A percentile compares a stretch with the other conserved stretches of the same genome.
phyloP scores from a whole-genome alignment of 2,329 filamentous ascomycete genomes.

The Helotiales sp. region DNA sequence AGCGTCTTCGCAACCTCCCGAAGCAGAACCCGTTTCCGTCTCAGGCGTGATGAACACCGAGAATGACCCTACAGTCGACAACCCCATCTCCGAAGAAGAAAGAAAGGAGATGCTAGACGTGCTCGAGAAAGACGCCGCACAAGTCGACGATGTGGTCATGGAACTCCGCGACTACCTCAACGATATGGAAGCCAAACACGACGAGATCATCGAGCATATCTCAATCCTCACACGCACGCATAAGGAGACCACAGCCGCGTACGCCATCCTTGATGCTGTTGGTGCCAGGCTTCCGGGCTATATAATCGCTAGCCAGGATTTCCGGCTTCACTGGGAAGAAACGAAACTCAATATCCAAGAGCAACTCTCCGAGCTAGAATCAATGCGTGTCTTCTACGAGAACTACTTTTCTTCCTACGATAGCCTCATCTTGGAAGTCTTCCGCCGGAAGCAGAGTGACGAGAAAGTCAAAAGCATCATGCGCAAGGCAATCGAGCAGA shows the following conservation, averaged over 20 bases:
- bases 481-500: constrained; percentile 75
- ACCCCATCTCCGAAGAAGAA: constrained; percentile 76
- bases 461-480: constrained; percentile 76
- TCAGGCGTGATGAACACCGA: constrained; percentile 65
- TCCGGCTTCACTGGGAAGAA: constrained; percentile 71
- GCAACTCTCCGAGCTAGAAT: constrained; percentile 77
- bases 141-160: constrained; percentile 68
- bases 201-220: constrained; percentile 66
- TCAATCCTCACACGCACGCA: constrained; percentile 61
- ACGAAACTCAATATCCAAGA: constrained; percentile 72
- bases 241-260: constrained; percentile 63
- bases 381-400: constrained; percentile 82
- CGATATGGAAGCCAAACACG: constrained; percentile 76
- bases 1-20: constrained; percentile 62
- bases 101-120: constrained; percentile 83
- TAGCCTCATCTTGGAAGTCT: constrained; percentile 81
- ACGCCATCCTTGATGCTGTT: constrained; percentile 70
- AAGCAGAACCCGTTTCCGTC: constrained; percentile 60
- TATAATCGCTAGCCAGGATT: constrained; percentile 67
- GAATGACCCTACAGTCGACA: constrained; percentile 57
- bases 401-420: constrained; percentile 86
- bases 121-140: constrained; percentile 71
- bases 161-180: constrained; percentile 77
- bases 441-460: constrained; percentile 73
- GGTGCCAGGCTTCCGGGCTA: constrained; percentile 68